A percentile compares a stretch with the other conserved stretches of the same genome.
These are phyloP conservation scores for Candida albicans DNA, from an alignment of 1,139 yeast genomes.

Conservation along the genomic window DNA sequence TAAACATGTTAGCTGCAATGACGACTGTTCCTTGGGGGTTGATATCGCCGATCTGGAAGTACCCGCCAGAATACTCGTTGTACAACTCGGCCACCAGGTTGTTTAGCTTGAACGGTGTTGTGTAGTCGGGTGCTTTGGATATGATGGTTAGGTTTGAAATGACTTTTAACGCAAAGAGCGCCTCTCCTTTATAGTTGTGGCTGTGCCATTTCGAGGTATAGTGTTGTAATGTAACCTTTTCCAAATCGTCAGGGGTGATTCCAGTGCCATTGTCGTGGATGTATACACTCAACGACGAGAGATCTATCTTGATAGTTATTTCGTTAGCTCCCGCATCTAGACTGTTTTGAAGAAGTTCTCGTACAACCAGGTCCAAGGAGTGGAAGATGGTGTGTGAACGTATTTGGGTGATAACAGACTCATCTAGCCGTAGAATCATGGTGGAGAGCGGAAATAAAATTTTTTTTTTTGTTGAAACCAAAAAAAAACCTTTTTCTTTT, in stretches of 20 bases:
- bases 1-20: constrained; percentile 48
- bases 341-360: constrained; percentile 77
- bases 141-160: constrained; percentile 35
- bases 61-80: constrained; percentile 2
- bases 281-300: constrained; percentile 56
- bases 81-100: constrained; percentile 4
- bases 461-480: neutral
- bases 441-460: neutral
- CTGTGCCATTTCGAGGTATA: constrained; percentile 69
- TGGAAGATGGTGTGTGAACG: constrained; percentile 15
- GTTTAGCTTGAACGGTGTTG: constrained; percentile 7
- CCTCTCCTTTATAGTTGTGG: constrained; percentile 80
- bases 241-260: constrained; percentile 56
- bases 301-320: constrained; percentile 65
- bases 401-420: constrained; percentile 12
- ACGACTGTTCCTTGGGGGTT: constrained; percentile 52
- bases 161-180: constrained; percentile 58
- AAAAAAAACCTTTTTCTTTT: neutral
- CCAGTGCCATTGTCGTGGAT: constrained; percentile 82
- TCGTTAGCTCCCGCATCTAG: constrained; percentile 69
- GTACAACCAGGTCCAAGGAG: constrained; percentile 46
- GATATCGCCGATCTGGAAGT: constrained; percentile 7
- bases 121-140: constrained; percentile 25
- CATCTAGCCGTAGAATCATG: constrained; percentile 14
- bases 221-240: constrained; percentile 60